Base-by-base conservation (phyloP, 2,329 filamentous ascomycete genomes). In the Aureobasidium musti region DNA sequence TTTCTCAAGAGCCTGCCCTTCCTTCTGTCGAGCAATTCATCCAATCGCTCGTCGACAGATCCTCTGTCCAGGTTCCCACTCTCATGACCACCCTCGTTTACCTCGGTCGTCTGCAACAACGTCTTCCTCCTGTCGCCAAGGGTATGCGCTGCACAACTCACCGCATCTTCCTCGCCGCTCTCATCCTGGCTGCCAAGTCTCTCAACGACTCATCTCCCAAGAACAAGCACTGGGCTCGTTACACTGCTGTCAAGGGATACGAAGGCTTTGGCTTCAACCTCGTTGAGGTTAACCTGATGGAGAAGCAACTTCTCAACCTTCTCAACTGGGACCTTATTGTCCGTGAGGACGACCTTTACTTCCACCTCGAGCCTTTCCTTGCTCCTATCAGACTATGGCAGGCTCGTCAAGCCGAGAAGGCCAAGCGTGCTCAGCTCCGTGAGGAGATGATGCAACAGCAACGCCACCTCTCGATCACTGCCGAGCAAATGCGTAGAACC, bases 141-240 rank as follows among this genome's bases (percentile, higher is more conserved):
- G 95, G 95, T 70, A 91, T 98, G 81, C 89, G 91, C 73, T 98
- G 95, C 84, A 98, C 95, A 28, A 92, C 94, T 54, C 95, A 99
- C 83, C 90, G 95, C 74, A 98, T 99, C 84, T 98, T 99, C 82
- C 86, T 99, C 57, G 94, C 91, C 49, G 83, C 91, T 19, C 87
- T 94, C 71, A 95, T 95, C 75, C 82, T 89, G 59, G 88, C 95
- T 1, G 94, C 95, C 73, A 99, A 99, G 88, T 97, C 97, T 79
- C 86, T 98, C 72, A 98, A 99, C 79, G 95, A 98, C 83, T 97
- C 92, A 69, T 97, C 92, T 14, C 95, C 95, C 70, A 98, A 98
- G 88, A 99, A 99, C 87, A 98, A 98, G 88, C 95, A 99, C 84
- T 99, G 95, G 95, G 93, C 95, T 71, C 89, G 88, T 74, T 99